Conservation (phyloP, 1,284 basidiomycete species). For the Mycosarcoma mackinlayi region DNA sequence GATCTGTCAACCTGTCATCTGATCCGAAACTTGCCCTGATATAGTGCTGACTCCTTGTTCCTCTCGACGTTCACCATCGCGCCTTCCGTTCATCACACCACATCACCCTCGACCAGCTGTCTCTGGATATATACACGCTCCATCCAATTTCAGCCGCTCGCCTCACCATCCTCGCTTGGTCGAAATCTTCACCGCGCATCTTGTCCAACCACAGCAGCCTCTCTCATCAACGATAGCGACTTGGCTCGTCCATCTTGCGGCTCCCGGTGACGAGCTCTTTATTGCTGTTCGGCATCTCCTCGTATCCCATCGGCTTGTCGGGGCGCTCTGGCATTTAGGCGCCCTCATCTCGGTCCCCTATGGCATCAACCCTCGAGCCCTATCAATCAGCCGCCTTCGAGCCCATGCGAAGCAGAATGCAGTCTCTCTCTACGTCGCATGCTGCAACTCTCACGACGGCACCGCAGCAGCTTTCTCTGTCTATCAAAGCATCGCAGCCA, state of each 20-base stretch:
- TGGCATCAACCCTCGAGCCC: constrained; percentile 5
- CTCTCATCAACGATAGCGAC: too few species aligned
- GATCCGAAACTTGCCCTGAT: not conserved
- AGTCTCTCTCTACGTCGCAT: constrained; percentile 9
- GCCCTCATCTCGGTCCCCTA: not conserved
- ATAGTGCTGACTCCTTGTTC: not conserved
- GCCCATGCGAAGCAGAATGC: constrained; percentile 12
- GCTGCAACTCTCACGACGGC: too few species aligned
- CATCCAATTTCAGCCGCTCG: not conserved
- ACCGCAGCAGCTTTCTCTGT: not conserved
- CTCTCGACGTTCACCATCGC: not conserved
- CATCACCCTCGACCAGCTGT: not conserved
- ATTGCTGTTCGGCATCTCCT: too few species aligned
- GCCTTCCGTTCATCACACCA: too few species aligned
- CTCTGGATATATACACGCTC: not conserved
- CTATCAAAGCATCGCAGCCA: not conserved
- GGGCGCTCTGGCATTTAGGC: not conserved
- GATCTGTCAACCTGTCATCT: too few species aligned
- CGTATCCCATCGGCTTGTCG: too few species aligned
- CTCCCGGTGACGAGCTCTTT: too few species aligned
- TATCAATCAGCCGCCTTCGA: constrained; percentile 23
- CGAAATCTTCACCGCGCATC: too few species aligned
- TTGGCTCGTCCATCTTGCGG: too few species aligned
- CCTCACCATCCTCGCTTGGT: too few species aligned
- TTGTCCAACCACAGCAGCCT: too few species aligned